A percentile compares a stretch with the other conserved stretches of the same genome.
phyloP scores from a whole-genome alignment of 352 stramenopile genomes.

The Phytophthora vignae region DNA sequence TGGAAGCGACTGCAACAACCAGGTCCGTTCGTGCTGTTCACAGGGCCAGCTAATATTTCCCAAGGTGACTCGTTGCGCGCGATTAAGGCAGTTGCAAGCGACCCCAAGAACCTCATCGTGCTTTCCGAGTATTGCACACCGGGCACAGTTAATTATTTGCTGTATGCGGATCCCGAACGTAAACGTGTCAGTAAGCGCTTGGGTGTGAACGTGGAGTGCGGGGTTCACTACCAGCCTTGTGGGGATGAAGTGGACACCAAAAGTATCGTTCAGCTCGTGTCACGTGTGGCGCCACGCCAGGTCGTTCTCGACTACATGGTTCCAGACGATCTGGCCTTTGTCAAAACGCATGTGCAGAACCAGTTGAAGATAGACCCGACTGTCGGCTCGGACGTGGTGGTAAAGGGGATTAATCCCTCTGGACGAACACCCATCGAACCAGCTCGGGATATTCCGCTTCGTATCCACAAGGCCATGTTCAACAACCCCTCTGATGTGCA shows the following conservation, averaged over 20 bases:
- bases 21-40: conserved; percentile 83
- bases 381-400: conserved; percentile 22
- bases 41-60: conserved; percentile 75
- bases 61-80: conserved; percentile 75
- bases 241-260: conserved; percentile 87
- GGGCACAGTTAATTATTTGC: conserved; percentile 82
- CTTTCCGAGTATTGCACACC: conserved; percentile 85
- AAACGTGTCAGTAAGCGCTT: conserved; percentile 77
- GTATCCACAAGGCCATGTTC: conserved; percentile 89
- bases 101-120: conserved; percentile 87
- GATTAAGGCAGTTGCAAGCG: conserved; percentile 64
- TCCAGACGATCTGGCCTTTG: conserved; percentile 68
- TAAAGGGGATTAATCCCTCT: conserved; percentile 44
- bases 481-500: conserved; percentile 81
- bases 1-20: conserved; percentile 74
- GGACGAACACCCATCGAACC: conserved; percentile 51
- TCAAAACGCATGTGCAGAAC: conserved; percentile 66
- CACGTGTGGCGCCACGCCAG: conserved; percentile 62
- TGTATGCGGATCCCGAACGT: conserved; percentile 81
- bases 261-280: conserved; percentile 82
- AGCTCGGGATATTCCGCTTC: conserved; percentile 66
- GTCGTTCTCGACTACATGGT: conserved; percentile 73
- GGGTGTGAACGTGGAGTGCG: conserved; percentile 72
- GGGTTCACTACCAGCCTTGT: conserved; percentile 87
- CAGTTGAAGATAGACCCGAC: conserved; percentile 56